Base-by-base conservation (phyloP, 2,329 filamentous ascomycete genomes). In the Thielaviopsis ethacetica region DNA sequence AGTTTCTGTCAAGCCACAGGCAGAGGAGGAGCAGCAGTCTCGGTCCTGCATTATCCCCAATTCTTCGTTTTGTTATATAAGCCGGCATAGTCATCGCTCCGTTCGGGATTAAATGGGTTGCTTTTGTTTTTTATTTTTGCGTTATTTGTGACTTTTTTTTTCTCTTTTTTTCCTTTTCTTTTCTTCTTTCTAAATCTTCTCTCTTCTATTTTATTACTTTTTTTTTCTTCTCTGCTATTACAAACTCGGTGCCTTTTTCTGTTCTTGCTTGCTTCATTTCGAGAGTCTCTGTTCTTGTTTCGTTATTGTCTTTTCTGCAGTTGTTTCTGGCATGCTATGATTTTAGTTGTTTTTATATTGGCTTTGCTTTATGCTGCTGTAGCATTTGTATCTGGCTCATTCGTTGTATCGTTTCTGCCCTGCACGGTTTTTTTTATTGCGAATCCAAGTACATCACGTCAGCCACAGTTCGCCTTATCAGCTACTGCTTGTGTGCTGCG, bases 51-150 rank as follows among this genome's bases (percentile, higher is more conserved):
- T 57, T 22, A 56, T 56, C 22, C 47, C 57, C 41, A 58, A 27
- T 49, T 58, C 52, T 54, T 58, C 57, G 57, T 58, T 58, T 58
- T 58, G 57, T 54, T 58, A 58, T 54, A 58, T 54, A 58, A 47
- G 57, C 38, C 57, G 57, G 34, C 51, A 58, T 53, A 22, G 51
- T 58, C 57, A 58, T 58, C 57, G 52, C 47, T 61, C 34, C 17
- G 44, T 49, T 49, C 44, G 44, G 44, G 44, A 49, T 49, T 49
- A 49, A 49, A 49, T 49, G 44, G 44, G 44, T 49, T 49, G 44
- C n/a, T 49, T 49, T 52, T 57, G 34, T 57, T 57, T 59, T 55
- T 53, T 56, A 24, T 54, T 52, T 53, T 55, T 24, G 55, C 53
- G 53, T 55, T 38, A 26, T 53, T n/a, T 53, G 24, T 41, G 54